Evolutionary conservation across 1,139 yeast genomes (phyloP), one percentile per base, ranked within the genome.

Genomic region (Pneumocystis wakefieldiae): DNA sequence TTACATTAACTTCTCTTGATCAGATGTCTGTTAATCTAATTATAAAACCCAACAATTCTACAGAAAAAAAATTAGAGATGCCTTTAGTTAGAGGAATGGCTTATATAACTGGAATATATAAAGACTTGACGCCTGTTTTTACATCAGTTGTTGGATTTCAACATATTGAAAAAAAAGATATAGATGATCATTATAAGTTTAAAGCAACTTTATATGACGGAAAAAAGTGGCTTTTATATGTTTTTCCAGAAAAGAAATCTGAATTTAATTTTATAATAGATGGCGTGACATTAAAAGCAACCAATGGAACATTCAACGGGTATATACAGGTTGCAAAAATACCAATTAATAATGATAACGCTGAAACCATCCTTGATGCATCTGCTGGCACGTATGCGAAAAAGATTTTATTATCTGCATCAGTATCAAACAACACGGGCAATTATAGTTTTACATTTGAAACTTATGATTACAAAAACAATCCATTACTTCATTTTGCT

Each of bases 41-140:
- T 2, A 71, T 86, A 63, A 73, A 81, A 36, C 75, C 78, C 39
- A 67, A 72, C 1, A 66, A 72, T 17, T 70, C 70, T 57, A 61
- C 72, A 29, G 48, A 67, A 19, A 73, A 73, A 8, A 59, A 64
- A 5, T 64, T 76, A 55, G 62, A 64, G 15, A 64, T 76, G 57
- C 83, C 85, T 3, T 66, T 81, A 61, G 82, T 80, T 28, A 86
- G 84, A 72, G 95, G 95, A 66, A 85, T 85, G 87, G 95, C 95
- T n/a, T 80, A 85, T 68, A 81, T 82, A 14, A 81, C 89, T 57
- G 86, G 82, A 41, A 76, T 83, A 59, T 87, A 86, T 73, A 77
- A 81, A 67, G 74, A 77, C 62, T 75, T 85, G 72, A 77, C 78
- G 64, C 84, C 89, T 3, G 71, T 74, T 38, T 71, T 87, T 64